A percentile compares a stretch with the other conserved stretches of the same genome.
Conservation (phyloP, 176 grass and related monocot species). For the Carex kokanica region DNA sequence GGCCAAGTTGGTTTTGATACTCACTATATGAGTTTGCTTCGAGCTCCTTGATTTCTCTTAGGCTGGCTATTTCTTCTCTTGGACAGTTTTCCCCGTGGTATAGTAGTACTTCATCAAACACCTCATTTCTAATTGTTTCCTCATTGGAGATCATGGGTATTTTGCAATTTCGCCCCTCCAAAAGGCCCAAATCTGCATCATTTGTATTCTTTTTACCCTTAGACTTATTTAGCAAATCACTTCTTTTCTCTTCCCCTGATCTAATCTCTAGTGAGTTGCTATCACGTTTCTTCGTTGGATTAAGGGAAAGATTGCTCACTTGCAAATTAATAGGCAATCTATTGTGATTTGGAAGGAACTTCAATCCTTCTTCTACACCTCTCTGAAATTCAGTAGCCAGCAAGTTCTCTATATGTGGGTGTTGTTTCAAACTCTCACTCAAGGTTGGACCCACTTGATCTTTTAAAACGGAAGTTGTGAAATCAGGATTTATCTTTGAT, state of each 20-base stretch:
- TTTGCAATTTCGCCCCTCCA: conserved; percentile 39
- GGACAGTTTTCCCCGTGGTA: conserved; percentile 13
- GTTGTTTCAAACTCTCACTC: too few species aligned
- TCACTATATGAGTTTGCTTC: conserved; percentile 7
- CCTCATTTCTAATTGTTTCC: conserved; percentile 38
- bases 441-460: too few species aligned
- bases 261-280: not conserved
- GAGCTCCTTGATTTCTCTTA: conserved; percentile 27
- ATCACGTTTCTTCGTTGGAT: not conserved
- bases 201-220: conserved; percentile 12
- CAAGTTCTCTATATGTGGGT: too few species aligned
- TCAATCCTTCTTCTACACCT: too few species aligned
- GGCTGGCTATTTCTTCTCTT: too few species aligned
- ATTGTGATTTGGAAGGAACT: too few species aligned
- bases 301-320: too few species aligned
- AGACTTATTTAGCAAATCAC: not conserved
- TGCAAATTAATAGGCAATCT: too few species aligned
- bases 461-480: too few species aligned
- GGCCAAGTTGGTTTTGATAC: conserved; percentile 19
- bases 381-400: too few species aligned
- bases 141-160: conserved; percentile 26
- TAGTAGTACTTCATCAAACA: conserved; percentile 47
- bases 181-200: conserved; percentile 25
- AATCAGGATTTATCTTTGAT: too few species aligned
- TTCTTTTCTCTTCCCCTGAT: not conserved